Conservation (phyloP, 257 asterid genomes). For the Petunia axillaris region DNA sequence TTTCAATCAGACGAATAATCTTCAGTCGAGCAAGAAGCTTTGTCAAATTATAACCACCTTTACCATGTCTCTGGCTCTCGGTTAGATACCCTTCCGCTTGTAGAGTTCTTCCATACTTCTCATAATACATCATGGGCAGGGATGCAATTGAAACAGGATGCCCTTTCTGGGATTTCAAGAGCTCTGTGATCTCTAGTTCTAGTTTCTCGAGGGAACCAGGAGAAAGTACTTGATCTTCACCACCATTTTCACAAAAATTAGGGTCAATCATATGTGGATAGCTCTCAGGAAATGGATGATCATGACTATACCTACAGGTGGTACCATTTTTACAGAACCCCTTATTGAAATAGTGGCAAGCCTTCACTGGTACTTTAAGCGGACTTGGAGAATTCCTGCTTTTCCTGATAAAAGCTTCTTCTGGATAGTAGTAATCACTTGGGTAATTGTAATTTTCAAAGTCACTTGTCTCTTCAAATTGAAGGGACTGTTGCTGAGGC, state of each 20-base stretch:
- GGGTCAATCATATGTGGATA: conserved; percentile 43
- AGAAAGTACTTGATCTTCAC: conserved; percentile 55
- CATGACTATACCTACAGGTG: conserved; percentile 77
- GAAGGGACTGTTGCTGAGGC: conserved; percentile 35
- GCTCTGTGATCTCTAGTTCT: conserved; percentile 69
- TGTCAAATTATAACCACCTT: conserved; percentile 83
- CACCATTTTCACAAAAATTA: conserved; percentile 41
- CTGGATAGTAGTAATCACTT: conserved; percentile 45
- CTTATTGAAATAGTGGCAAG: conserved; percentile 75
- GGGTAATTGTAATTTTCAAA: conserved; percentile 35
- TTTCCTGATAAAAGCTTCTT: conserved; percentile 46
- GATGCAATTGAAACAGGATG: conserved; percentile 82
- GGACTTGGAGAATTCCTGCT: conserved; percentile 40
- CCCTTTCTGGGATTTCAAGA: conserved; percentile 68
- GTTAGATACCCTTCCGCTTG: conserved; percentile 90
- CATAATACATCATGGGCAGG: conserved; percentile 78
- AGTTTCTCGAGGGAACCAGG: conserved; percentile 71
- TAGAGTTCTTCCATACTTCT: conserved; percentile 62
- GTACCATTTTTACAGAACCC: conserved; percentile 90
- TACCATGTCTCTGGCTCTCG: conserved; percentile 91
- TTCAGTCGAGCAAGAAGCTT: conserved; percentile 78
- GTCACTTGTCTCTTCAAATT: conserved; percentile 42
- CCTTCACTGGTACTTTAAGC: conserved; percentile 53
- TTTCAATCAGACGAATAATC: conserved; percentile 70
- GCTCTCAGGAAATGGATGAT: conserved; percentile 45